Evolutionary conservation across 495 filamentous ascomycete genomes (phyloP), one percentile per base, ranked within the genome.

Genomic region (Lineolata rhizophorae): DNA sequence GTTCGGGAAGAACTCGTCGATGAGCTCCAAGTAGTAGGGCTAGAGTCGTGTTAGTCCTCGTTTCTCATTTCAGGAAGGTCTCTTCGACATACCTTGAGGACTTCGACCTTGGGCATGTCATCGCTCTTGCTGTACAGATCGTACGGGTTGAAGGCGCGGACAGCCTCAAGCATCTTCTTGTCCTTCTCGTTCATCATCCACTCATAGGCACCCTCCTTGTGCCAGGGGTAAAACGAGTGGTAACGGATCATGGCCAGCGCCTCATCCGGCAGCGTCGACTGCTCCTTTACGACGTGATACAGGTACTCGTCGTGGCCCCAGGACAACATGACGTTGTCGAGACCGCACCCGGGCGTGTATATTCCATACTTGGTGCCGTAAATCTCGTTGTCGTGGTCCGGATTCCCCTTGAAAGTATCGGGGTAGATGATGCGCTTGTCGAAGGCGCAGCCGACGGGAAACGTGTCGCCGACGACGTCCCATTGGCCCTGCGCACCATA

Each of bases 291-390:
- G 26, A 92, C 69, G 40, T 80, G 72, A 52, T 87, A 90, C 26
- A 92, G 61, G 45, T 84, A 92, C 54, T 92, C 82, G 41, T 92
- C 80, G 42, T 92, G 82, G 17, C 82, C 81, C 81, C 81, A 90
- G 33, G 72, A 79, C 35, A 92, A 62, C 69, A 92, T 81, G 30
- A 92, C 56, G 38, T 78, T 79, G 40, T 82, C 75, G 9, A 90
- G 52, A 2, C 82, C 82, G 38, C 76, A 83, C 2, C 71, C 67
- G 4, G 68, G 63, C 1, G 54, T 55, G 50, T 92, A 92, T 37
- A 92, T 83, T 14, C 82, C 82, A 40, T 70, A 56, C 47, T 71
- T 57, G 16, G 70, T 72, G 41, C 67, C 58, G 49, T 80, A 90
- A 30, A 84, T 60, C 0, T 54, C 44, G 48, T 90, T 58, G 0